A percentile compares a stretch with the other conserved stretches of the same genome.
phyloP scores from a whole-genome alignment of 2,329 filamentous ascomycete genomes.

The Exophiala mesophila region DNA sequence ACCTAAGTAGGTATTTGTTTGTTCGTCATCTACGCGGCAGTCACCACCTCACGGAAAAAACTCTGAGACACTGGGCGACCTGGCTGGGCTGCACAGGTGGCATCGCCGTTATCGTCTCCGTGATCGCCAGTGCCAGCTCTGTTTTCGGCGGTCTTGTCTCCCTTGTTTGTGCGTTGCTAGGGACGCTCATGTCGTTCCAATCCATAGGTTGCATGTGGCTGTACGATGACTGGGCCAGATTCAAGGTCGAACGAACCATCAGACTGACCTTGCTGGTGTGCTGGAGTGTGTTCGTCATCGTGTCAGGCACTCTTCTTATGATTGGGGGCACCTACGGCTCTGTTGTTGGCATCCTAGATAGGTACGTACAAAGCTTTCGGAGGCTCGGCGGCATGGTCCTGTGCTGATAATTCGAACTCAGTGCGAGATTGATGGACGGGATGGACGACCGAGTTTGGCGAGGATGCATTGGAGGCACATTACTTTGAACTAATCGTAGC shows the following conservation, averaged over 20 bases:
- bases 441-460: too few relatives aligned
- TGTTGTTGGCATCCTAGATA: slow-evolving; percentile 24
- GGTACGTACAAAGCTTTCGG: slow-evolving; percentile 19
- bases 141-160: slow-evolving; percentile 12
- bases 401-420: slow-evolving; percentile 17
- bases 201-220: slow-evolving; percentile 50
- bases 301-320: slow-evolving; percentile 43
- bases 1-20: slow-evolving; percentile 49
- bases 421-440: too few relatives aligned
- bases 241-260: slow-evolving; percentile 32
- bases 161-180: slow-evolving; percentile 25
- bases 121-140: slow-evolving; percentile 49
- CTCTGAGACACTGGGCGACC: slow-evolving; percentile 46
- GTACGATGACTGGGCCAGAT: slow-evolving; percentile 45
- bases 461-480: too few relatives aligned
- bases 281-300: slow-evolving; percentile 39
- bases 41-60: slow-evolving; percentile 48
- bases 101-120: slow-evolving; percentile 43
- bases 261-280: slow-evolving; percentile 33
- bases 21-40: slow-evolving; percentile 52
- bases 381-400: slow-evolving; percentile 13
- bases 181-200: slow-evolving; percentile 47
- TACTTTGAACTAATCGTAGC: too few relatives aligned
- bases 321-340: slow-evolving; percentile 44
- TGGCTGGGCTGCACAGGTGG: slow-evolving; percentile 46